Conservation (phyloP, 306 rosid species). For the Vigna angularis region DNA sequence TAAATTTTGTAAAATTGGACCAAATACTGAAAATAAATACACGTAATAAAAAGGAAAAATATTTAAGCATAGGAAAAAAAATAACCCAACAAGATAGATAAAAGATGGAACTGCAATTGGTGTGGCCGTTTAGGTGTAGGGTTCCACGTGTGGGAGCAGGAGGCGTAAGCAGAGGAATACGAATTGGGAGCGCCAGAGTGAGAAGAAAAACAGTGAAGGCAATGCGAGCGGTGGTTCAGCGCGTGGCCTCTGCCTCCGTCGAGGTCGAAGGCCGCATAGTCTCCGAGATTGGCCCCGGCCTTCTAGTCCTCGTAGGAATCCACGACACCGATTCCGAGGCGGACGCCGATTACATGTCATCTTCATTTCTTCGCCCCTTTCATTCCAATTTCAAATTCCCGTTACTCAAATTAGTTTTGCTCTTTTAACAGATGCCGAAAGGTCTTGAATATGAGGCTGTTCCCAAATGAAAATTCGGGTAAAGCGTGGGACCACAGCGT, state of each 20-base stretch:
- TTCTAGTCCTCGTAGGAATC: constrained; percentile 85
- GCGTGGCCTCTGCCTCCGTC: constrained; percentile 89
- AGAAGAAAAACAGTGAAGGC: constrained; percentile 48
- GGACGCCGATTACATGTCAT: constrained; percentile 87
- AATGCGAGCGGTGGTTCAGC: constrained; percentile 92
- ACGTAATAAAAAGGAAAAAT: not conserved
- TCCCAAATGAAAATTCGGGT: constrained; percentile 72
- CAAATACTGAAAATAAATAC: not conserved
- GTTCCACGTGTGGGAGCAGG: not conserved
- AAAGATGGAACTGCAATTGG: constrained; percentile 8
- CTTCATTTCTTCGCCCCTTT: not conserved
- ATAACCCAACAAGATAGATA: not conserved
- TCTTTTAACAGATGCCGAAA: constrained; percentile 72
- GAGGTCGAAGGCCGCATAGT: constrained; percentile 83
- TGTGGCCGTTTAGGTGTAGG: constrained; percentile 17
- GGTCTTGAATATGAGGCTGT: constrained; percentile 91
- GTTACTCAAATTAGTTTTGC: not conserved
- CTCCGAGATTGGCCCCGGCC: constrained; percentile 92
- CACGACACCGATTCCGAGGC: constrained; percentile 81
- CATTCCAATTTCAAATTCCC: not conserved
- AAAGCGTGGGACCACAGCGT: constrained; percentile 91
- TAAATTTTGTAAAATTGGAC: too few relatives aligned
- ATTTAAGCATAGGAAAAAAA: not conserved
- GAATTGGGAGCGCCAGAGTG: not conserved
- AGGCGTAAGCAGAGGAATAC: not conserved